phyloP scores from a whole-genome alignment of 768 basidiomycete genomes.

The Daedalea quercina region DNA sequence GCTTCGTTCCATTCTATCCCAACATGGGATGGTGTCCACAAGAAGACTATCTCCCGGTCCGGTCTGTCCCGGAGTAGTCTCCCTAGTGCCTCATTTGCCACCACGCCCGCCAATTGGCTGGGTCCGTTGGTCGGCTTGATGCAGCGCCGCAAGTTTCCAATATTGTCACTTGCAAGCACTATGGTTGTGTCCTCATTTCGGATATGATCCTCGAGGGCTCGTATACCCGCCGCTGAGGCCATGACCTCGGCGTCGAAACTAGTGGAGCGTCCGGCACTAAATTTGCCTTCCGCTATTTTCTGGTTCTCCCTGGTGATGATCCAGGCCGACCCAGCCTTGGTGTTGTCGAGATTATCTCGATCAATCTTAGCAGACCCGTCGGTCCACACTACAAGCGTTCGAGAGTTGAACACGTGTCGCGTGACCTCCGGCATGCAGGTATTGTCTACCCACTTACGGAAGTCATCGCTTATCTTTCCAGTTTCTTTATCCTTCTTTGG shows the following conservation, averaged over 20 bases:
- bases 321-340: background rate
- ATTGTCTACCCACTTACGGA: background rate
- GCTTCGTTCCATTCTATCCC: background rate
- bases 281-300: background rate
- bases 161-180: background rate
- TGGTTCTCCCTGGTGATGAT: background rate
- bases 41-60: background rate
- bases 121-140: background rate
- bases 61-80: background rate
- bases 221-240: background rate
- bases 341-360: background rate
- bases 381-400: background rate
- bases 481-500: background rate
- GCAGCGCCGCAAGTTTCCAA: background rate
- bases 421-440: background rate
- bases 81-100: background rate
- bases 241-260: constrained; percentile 1
- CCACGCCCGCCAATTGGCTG: background rate
- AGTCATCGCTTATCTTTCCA: background rate
- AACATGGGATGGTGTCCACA: background rate
- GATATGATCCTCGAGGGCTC: too few species aligned
- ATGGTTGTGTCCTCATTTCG: background rate
- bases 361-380: background rate
- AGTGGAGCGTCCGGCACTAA: background rate
- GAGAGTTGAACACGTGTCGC: background rate